Evolutionary conservation across 2,329 filamentous ascomycete genomes (phyloP).

Genomic region (Phyllosticta paracitricarpa): DNA sequence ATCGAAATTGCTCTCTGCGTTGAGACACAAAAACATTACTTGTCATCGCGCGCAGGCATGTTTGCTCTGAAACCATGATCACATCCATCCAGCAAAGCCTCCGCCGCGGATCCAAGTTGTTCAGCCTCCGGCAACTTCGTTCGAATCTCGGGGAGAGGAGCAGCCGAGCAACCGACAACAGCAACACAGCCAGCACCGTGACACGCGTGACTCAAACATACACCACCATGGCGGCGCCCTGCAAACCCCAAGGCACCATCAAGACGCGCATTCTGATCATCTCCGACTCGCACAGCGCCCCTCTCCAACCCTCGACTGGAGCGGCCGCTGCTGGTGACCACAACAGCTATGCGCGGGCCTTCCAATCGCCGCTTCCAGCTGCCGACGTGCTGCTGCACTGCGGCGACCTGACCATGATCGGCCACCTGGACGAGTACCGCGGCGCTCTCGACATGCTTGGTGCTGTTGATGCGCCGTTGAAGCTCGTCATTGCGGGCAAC

Average conservation of each 20-base stretch:
- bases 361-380: constrained; percentile 35
- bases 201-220: neutral
- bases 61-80: neutral
- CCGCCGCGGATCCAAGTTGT: neutral
- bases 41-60: neutral
- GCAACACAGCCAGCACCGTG: neutral
- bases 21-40: no score
- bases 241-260: constrained; percentile 12
- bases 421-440: constrained; percentile 38
- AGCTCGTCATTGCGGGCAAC: constrained; percentile 54
- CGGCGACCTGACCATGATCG: constrained; percentile 48
- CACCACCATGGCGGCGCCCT: neutral
- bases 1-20: no score
- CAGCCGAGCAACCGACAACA: neutral
- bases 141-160: neutral
- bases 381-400: constrained; percentile 48
- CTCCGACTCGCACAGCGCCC: constrained; percentile 32
- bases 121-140: neutral
- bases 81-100: neutral
- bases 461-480: constrained; percentile 43
- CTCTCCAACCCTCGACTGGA: constrained; percentile 4
- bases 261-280: constrained; percentile 35
- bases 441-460: constrained; percentile 38
- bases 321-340: neutral
- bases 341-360: constrained; percentile 11